phyloP scores from a whole-genome alignment of 2,329 filamentous ascomycete genomes.

The Calonectria fujianensis region DNA sequence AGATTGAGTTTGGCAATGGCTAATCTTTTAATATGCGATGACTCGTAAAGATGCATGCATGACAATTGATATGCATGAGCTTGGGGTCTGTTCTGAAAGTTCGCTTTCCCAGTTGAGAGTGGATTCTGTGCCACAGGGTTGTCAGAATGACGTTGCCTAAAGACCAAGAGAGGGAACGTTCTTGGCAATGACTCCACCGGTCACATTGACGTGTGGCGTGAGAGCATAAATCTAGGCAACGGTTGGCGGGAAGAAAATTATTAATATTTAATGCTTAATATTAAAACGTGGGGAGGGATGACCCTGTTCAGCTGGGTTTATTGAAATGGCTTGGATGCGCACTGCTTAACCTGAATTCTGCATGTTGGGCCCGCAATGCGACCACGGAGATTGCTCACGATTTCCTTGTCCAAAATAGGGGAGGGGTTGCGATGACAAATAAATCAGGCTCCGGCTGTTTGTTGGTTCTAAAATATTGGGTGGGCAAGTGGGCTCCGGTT shows the following conservation, averaged over 20 bases:
- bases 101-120: too few species aligned
- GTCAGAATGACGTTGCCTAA: too few species aligned
- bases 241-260: neutral
- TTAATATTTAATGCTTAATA: neutral
- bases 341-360: neutral
- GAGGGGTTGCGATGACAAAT: neutral
- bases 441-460: neutral
- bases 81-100: too few species aligned
- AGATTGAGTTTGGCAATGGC: too few species aligned
- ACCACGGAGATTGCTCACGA: neutral
- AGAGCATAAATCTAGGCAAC: neutral
- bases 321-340: neutral
- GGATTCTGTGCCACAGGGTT: too few species aligned
- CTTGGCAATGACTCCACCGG: too few species aligned
- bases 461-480: neutral
- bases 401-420: neutral
- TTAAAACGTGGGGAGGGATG: neutral
- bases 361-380: neutral
- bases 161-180: too few species aligned
- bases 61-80: too few species aligned
- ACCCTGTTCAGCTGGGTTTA: neutral
- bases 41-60: too few species aligned
- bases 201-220: neutral
- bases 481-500: neutral
- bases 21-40: too few species aligned